Conservation (phyloP, 129 eudicot genomes). For the Lactuca saligna region DNA sequence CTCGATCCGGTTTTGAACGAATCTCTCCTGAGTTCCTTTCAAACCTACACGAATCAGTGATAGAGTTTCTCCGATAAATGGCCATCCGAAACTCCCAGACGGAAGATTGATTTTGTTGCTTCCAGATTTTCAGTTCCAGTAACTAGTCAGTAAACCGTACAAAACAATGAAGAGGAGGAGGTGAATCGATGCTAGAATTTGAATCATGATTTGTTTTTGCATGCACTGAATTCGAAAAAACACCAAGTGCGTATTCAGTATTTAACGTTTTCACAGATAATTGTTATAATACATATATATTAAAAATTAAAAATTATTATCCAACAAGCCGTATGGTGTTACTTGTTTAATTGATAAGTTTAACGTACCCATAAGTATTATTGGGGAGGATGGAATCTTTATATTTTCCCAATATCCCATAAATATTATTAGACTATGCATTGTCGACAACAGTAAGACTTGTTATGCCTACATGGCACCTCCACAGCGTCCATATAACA, state of each 20-base stretch:
- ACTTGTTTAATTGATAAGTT: too few relatives aligned
- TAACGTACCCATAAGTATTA: too few relatives aligned
- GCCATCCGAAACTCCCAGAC: constrained; percentile 55
- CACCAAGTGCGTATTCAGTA: background rate
- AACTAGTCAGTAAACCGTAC: background rate
- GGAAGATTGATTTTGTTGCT: constrained; percentile 24
- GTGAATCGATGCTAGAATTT: background rate
- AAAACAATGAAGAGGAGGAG: background rate
- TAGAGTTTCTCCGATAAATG: constrained; percentile 42
- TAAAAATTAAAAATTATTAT: too few relatives aligned
- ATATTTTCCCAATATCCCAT: too few relatives aligned
- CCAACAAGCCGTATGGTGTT: too few relatives aligned
- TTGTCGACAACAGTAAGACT: too few relatives aligned
- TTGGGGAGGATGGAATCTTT: too few relatives aligned
- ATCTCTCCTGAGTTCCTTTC: constrained; percentile 38
- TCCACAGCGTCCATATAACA: too few relatives aligned
- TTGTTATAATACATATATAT: too few relatives aligned
- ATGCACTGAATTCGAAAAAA: background rate
- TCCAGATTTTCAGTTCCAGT: background rate
- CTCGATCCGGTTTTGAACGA: constrained; percentile 17
- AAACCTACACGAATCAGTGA: constrained; percentile 10
- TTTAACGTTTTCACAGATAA: background rate
- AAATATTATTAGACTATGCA: too few relatives aligned
- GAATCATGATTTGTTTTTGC: background rate
- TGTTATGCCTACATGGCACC: too few relatives aligned